Percentiles rank a stretch among this genome's conserved stretches.
phyloP scores from a whole-genome alignment of 192 early-diverging fungal species.

The Fimicolochytrium jonesii region DNA sequence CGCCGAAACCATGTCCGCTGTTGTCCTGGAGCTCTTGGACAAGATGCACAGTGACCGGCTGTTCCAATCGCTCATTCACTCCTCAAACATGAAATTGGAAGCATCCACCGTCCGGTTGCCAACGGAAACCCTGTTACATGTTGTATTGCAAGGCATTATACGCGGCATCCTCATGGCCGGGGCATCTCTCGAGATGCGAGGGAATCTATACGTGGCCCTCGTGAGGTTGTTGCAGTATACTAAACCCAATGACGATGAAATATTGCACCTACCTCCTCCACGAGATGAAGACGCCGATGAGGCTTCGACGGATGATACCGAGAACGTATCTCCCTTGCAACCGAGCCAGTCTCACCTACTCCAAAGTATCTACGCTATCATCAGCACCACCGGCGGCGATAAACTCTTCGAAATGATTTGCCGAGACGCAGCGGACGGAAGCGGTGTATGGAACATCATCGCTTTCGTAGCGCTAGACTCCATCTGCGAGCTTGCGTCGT shows the following conservation, averaged over 20 bases:
- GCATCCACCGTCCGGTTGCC: conserved; percentile 20
- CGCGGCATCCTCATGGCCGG: conserved; percentile 56
- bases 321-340: no score
- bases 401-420: conserved; percentile 68
- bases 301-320: no score
- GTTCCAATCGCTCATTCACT: conserved; percentile 48
- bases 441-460: conserved; percentile 77
- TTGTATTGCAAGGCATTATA: conserved; percentile 49
- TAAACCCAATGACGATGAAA: conserved; percentile 24
- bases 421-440: conserved; percentile 78
- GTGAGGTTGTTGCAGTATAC: conserved; percentile 68
- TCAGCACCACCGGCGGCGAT: conserved; percentile 50
- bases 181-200: conserved; percentile 57
- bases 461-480: conserved; percentile 76
- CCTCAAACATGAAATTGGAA: conserved; percentile 19
- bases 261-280: no score
- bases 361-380: conserved; percentile 18
- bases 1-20: conserved; percentile 49
- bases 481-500: conserved; percentile 42
- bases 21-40: conserved; percentile 54
- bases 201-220: conserved; percentile 76
- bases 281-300: no score
- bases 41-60: conserved; percentile 52
- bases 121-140: conserved; percentile 32
- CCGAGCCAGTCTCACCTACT: conserved; percentile 9